phyloP scores from a whole-genome alignment of 1,139 yeast genomes.

The Saccharomyces hybrid region DNA sequence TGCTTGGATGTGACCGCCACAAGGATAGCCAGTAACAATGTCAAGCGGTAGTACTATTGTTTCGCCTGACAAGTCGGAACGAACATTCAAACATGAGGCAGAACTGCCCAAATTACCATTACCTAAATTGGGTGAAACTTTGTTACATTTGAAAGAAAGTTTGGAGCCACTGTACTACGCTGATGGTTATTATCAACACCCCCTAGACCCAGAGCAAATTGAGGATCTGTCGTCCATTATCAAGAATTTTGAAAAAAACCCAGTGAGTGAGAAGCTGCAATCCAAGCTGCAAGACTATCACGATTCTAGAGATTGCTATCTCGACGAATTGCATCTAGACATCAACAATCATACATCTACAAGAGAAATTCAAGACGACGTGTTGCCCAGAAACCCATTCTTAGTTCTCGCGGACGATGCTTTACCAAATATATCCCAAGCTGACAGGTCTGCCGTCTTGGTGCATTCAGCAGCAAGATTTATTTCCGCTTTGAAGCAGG shows the following conservation, averaged over 20 bases:
- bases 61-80: neutral
- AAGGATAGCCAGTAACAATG: neutral
- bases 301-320: constrained; percentile 43
- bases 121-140: constrained; percentile 20
- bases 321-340: constrained; percentile 47
- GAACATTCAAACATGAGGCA: constrained; percentile 15
- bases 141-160: constrained; percentile 23
- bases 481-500: constrained; percentile 50
- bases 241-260: constrained; percentile 38
- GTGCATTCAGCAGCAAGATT: constrained; percentile 61
- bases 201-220: constrained; percentile 22
- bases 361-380: constrained; percentile 64
- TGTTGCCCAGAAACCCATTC: constrained; percentile 70
- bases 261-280: constrained; percentile 43
- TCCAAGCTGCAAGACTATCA: constrained; percentile 43
- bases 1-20: neutral
- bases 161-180: constrained; percentile 29
- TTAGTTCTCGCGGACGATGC: constrained; percentile 69
- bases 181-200: constrained; percentile 28
- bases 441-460: constrained; percentile 59
- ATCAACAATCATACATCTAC: constrained; percentile 46
- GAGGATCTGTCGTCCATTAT: constrained; percentile 26
- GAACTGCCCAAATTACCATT: constrained; percentile 25
- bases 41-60: neutral
- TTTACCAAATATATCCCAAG: constrained; percentile 53